Base-by-base conservation (phyloP, 306 rosid genomes). In the Inga leiocalycina region DNA sequence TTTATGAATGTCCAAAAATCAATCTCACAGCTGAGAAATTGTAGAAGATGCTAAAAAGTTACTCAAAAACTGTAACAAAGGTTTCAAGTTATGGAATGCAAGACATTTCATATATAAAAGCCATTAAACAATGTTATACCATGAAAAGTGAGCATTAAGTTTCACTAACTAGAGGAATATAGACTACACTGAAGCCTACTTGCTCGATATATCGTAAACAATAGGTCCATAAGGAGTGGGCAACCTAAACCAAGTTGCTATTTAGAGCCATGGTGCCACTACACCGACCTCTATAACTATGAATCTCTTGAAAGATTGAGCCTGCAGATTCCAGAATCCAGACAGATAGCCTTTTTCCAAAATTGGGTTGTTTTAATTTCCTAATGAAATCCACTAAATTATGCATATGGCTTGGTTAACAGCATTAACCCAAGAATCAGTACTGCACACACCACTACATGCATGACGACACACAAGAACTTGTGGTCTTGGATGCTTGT, bases 201-300 rank as follows among this genome's bases (percentile, higher is more conserved):
- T 73, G 77, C 22, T 39, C 17, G 83, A 83, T 81, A 43, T 86
- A 43, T 86, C 41, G 45, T 59, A 20, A 12, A 79, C 46, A 13
- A 71, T 41, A 82, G 84, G 75, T 62, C 72, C 79, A 51, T 74
- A 82, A 88, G 74, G 66, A 80, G 90, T 88, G 90, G 85, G 78
- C 79, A 85, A 62, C 32, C 83, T 66, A 39, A 27, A 79, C 79
- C 91, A 87, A 90, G 87, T 90, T 87, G 92, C 81, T 83, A 59
- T 82, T 10, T 78, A 87, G 80, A 86, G 88, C 82, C 86, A 86
- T 17, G 80, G 85, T 68, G 85, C 85, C 93, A 65, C 85, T 59
- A 83, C 84, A 68, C 86, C 88, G 67, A 30, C 88, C 83, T 83
- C 79, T 56, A 27, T 27, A 71, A 44, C 62, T 75, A 35, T 22